Base-by-base conservation (phyloP, 164 flowering plant species). In the Liquidambar formosana region DNA sequence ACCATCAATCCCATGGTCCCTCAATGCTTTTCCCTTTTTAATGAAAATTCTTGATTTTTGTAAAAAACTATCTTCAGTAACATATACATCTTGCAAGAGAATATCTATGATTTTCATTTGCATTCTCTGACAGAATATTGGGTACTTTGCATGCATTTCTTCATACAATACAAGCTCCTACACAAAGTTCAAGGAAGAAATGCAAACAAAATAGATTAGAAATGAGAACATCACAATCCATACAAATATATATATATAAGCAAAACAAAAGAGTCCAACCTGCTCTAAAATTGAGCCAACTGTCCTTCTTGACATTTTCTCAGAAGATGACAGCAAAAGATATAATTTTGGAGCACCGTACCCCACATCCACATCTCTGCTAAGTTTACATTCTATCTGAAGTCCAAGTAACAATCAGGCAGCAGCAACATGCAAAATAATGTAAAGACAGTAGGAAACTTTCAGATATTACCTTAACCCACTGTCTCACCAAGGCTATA, bases 121-220 rank as follows among this genome's bases (percentile, higher is more conserved):
- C 97, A 91, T 89, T 81, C 54, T 73, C 64, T 76, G 82, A 79
- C 91, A 86, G 22, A 86, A 74, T 46, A 71, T 70, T 23, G 86
- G 86, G 64, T 66, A 64, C 12, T 64, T 61, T 46, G 73, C 46
- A 56, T 68, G 75, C 74, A 86, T 44, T 77, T 85, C 91, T 57
- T 84, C 85, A 74, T 93, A 95, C 56, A 84, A 87, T 73, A 73
- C 63, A 76, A 93, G 89, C 80, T 91, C 99, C 99, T 95, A 66
- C 25, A 21, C 13, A 46, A 65, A 63, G 60, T 54, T 57, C 43
- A 67, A 72, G n/a, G 45, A 52, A 62, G 4, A 73, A 33, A 69
- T 4, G 44, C 19, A 47, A 16, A 18, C 11, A 25, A 64, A 33
- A 45, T 15, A 64, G 28, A n/a, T 4, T 15, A 65, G 14, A 70